These are phyloP conservation scores for Penicillium nucicola DNA, from an alignment of 495 filamentous ascomycete genomes.

Conservation along the genomic window DNA sequence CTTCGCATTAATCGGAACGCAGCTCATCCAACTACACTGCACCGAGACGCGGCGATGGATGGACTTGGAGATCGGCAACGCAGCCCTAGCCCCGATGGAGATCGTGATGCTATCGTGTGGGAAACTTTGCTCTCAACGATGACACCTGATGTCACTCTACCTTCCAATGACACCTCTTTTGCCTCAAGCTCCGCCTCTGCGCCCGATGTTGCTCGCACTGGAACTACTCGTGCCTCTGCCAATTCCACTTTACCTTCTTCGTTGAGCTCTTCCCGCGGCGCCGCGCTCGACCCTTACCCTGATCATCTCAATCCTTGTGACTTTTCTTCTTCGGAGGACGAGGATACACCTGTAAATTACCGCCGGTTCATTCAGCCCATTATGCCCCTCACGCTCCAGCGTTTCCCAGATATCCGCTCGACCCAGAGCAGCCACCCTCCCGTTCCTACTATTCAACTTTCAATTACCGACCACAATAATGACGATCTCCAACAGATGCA, in stretches of 20 bases:
- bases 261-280: slow-evolving; percentile 14
- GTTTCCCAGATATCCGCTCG: slow-evolving; percentile 28
- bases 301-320: slow-evolving; percentile 44
- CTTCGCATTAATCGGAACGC: slow-evolving; percentile 23
- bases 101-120: slow-evolving; percentile 60
- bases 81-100: slow-evolving; percentile 72
- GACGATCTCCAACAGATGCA: slow-evolving; percentile 62
- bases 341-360: slow-evolving; percentile 16
- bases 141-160: slow-evolving; percentile 73
- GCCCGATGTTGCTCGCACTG: slow-evolving; percentile 20
- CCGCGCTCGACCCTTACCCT: slow-evolving; percentile 39
- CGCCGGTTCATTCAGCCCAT: neutral
- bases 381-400: slow-evolving; percentile 21
- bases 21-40: slow-evolving; percentile 15
- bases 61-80: slow-evolving; percentile 81
- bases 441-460: slow-evolving; percentile 35
- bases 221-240: slow-evolving; percentile 34
- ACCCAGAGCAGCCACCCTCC: slow-evolving; percentile 40
- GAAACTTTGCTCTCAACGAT: slow-evolving; percentile 77
- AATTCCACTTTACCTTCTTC: slow-evolving; percentile 30
- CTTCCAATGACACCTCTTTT: slow-evolving; percentile 79
- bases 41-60: slow-evolving; percentile 45
- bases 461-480: slow-evolving; percentile 30
- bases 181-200: slow-evolving; percentile 59
- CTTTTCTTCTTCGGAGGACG: slow-evolving; percentile 36